Base-by-base conservation (phyloP, 2,329 filamentous ascomycete genomes). In the Nigrospora oryzae region DNA sequence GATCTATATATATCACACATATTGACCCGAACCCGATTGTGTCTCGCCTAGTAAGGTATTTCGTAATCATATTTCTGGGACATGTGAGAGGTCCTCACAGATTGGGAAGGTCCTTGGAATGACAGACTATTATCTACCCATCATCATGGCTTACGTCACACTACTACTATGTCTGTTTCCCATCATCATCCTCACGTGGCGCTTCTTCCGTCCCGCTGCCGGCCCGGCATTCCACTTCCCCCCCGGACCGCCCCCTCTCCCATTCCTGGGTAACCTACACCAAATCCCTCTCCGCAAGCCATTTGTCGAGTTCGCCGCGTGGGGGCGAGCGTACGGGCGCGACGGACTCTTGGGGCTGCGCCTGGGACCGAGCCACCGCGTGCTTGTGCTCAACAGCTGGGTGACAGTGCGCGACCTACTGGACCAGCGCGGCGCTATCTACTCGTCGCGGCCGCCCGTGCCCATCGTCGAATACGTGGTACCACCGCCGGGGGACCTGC, bases 221-320 rank as follows among this genome's bases (percentile, higher is more conserved):
- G 23, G 23, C 23, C 23, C 23, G 8, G 5, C 5, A 2, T 7
- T 10, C 5, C 23, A 47, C 40, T 52, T 55, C 38, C 54, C 54
- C 15, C 52, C 48, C 4, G 49, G 53, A 5, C 54, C 55, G 7
- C 51, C 52, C 11, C 32, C 44, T 5, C 34, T 56, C 10, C 49
- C 53, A 3, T 15, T 52, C 23, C 33, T 57, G 4, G 54, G 53
- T 3, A 57, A 57, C 16, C 46, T 56, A 16, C 55, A 56, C 28
- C 54, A 56, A 33, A 44, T 55, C 28, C 48, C 53, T 1, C 16
- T 46, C 0, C 28, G 41, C 5, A 55, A 51, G 36, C 11, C 42
- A 5, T 54, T 49, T 35, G 38, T 55, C 23, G 34, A 47, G 28
- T 50, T 56, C 45, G 46, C 50, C 11, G 46, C 49, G 31, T 51